Evolutionary conservation across 108 stramenopile genomes (phyloP).

Genomic region (Aureococcus anophagefferens): DNA sequence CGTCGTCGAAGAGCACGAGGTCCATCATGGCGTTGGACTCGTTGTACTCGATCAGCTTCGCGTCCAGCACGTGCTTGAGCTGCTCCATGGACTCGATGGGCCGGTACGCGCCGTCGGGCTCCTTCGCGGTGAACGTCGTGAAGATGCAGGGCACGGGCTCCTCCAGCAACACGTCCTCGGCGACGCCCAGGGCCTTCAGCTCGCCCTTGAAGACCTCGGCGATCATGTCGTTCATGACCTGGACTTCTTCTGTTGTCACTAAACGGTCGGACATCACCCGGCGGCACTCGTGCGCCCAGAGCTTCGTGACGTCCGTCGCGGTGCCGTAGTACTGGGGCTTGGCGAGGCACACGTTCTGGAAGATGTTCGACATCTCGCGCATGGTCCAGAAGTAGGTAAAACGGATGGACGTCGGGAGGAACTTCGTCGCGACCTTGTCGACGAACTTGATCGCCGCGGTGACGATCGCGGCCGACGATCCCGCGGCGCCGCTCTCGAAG

Average conservation of each 20-base stretch:
- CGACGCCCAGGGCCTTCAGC: slow-evolving; percentile 13
- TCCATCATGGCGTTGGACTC: slow-evolving; percentile 78
- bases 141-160: slow-evolving; percentile 43
- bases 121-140: slow-evolving; percentile 58
- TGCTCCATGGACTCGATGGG: slow-evolving; percentile 41
- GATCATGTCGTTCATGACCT: slow-evolving; percentile 39
- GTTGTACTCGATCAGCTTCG: slow-evolving; percentile 71
- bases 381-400: slow-evolving; percentile 90
- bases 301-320: slow-evolving; percentile 39
- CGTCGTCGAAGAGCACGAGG: slow-evolving; percentile 74
- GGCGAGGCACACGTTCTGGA: slow-evolving; percentile 64
- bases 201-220: slow-evolving; percentile 38
- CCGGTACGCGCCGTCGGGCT: slow-evolving; percentile 46
- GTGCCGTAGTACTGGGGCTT: slow-evolving; percentile 51
- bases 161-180: slow-evolving; percentile 23
- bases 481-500: background rate
- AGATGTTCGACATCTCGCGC: slow-evolving; percentile 75
- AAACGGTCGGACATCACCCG: slow-evolving; percentile 71
- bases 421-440: slow-evolving; percentile 54
- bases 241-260: slow-evolving; percentile 51
- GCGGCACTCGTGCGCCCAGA: slow-evolving; percentile 70
- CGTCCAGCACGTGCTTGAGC: slow-evolving; percentile 48
- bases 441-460: slow-evolving; percentile 66
- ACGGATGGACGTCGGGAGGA: slow-evolving; percentile 69
- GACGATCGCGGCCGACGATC: slow-evolving; percentile 28